These are phyloP conservation scores for Saccharomycopsis microspora DNA, from an alignment of 805 yeast genomes.

Conservation along the genomic window DNA sequence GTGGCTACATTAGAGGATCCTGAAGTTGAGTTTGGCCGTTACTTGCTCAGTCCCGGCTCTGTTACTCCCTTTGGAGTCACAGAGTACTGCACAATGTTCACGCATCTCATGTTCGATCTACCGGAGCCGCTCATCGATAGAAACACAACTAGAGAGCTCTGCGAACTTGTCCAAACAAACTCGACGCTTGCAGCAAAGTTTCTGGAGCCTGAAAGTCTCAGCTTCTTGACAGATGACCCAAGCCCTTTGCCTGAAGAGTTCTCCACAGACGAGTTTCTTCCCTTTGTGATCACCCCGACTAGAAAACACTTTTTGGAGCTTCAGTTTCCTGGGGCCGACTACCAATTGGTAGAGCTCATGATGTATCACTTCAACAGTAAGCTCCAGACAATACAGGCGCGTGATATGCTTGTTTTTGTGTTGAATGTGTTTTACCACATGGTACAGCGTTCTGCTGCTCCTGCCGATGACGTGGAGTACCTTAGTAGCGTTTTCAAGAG, in stretches of 20 bases:
- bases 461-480: conserved; percentile 6
- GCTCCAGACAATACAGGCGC: conserved; percentile 1
- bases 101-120: conserved; percentile 5
- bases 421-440: conserved; percentile 7
- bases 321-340: background rate
- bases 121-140: conserved; percentile 4
- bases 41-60: background rate
- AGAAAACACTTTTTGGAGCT: conserved; percentile 1
- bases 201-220: background rate
- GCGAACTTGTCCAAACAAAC: conserved; percentile 3
- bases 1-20: background rate
- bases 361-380: conserved; percentile 6
- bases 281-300: conserved; percentile 1
- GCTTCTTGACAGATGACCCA: background rate
- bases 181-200: background rate
- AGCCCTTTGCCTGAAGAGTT: background rate
- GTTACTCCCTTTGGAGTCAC: background rate
- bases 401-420: background rate
- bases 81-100: conserved; percentile 10
- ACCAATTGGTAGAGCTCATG: conserved; percentile 4
- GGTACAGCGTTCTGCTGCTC: background rate
- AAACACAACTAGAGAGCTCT: conserved; percentile 5
- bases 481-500: conserved; percentile 5
- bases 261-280: background rate
- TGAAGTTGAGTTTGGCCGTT: background rate